Percentiles rank a stretch among this genome's conserved stretches.
phyloP scores from a whole-genome alignment of 2,329 filamentous ascomycete species.

The Fusarium stilboides region DNA sequence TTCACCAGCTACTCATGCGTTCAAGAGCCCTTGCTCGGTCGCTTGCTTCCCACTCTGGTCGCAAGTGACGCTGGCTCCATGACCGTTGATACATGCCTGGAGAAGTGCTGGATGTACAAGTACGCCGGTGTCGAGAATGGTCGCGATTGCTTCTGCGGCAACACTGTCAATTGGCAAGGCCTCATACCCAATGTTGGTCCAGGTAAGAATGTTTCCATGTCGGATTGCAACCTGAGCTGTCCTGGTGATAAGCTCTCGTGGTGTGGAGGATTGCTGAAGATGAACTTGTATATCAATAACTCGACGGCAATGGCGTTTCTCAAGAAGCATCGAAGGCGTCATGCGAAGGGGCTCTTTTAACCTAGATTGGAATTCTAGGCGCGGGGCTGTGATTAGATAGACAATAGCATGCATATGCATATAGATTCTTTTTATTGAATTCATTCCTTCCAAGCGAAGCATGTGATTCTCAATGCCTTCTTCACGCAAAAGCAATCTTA shows the following conservation, averaged over 20 bases:
- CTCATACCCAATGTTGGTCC: slow-evolving; percentile 33
- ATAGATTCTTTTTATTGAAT: neutral
- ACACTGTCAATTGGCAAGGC: slow-evolving; percentile 51
- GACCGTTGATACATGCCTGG: slow-evolving; percentile 54
- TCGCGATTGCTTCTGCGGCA: slow-evolving; percentile 58
- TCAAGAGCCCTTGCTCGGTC: slow-evolving; percentile 53
- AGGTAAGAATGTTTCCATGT: slow-evolving; percentile 51
- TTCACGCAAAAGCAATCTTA: neutral
- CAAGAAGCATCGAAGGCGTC: slow-evolving; percentile 23
- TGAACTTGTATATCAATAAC: slow-evolving; percentile 55
- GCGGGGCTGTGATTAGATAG: neutral
- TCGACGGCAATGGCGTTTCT: slow-evolving; percentile 21
- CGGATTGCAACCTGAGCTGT: slow-evolving; percentile 54
- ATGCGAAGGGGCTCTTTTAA: neutral
- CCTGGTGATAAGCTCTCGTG: slow-evolving; percentile 53
- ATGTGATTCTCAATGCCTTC: neutral
- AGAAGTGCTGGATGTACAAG: slow-evolving; percentile 53
- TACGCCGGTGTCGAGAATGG: slow-evolving; percentile 58
- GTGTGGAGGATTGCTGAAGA: slow-evolving; percentile 52
- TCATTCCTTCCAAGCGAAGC: too few relatives aligned
- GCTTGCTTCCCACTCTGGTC: slow-evolving; percentile 51
- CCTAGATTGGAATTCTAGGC: fast-evolving
- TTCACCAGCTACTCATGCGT: slow-evolving; percentile 58
- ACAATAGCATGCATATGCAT: too few relatives aligned
- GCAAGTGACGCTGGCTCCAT: slow-evolving; percentile 52